These are phyloP conservation scores for Phytopythium aichiense DNA, from an alignment of 352 stramenopile species.

Conservation along the genomic window DNA sequence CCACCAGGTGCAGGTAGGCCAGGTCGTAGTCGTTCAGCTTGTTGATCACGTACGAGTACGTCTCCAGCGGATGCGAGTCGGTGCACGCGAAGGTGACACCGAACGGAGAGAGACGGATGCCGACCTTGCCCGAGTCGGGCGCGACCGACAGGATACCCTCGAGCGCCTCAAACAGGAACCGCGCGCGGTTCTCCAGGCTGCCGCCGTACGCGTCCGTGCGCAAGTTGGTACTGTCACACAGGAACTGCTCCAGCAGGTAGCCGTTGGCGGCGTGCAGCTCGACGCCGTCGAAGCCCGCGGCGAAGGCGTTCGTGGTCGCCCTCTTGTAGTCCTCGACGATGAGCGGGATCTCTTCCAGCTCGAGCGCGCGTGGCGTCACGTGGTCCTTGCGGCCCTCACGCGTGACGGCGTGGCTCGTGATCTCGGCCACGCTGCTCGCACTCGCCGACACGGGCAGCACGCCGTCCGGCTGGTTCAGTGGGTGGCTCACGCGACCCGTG, in stretches of 20 bases:
- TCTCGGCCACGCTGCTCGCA: constrained; percentile 18
- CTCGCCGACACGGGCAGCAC: constrained; percentile 39
- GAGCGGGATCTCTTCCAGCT: constrained; percentile 60
- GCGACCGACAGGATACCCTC: constrained; percentile 25
- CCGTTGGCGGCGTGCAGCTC: constrained; percentile 88
- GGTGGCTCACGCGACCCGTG: constrained; percentile 57
- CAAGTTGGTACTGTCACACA: constrained; percentile 70
- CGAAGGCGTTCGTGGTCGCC: constrained; percentile 47
- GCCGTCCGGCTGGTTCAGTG: constrained; percentile 39
- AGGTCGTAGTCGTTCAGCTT: constrained; percentile 31
- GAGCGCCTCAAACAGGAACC: constrained; percentile 70
- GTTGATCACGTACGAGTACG: constrained; percentile 25
- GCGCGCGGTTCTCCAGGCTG: constrained; percentile 67
- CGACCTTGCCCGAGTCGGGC: constrained; percentile 17
- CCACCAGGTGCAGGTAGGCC: constrained; percentile 36
- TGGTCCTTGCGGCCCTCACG: constrained; percentile 25
- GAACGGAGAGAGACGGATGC: constrained; percentile 18
- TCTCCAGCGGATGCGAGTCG: constrained; percentile 23
- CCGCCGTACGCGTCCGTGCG: constrained; percentile 82
- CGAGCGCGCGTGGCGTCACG: constrained; percentile 53
- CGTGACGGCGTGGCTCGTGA: constrained; percentile 26
- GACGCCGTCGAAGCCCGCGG: constrained; percentile 89
- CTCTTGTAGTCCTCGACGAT: constrained; percentile 67
- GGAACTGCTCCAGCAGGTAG: constrained; percentile 89
- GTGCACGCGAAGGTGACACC: constrained; percentile 26